Evolutionary conservation across 257 asterid species (phyloP).

Genomic region (Verbena officinalis): DNA sequence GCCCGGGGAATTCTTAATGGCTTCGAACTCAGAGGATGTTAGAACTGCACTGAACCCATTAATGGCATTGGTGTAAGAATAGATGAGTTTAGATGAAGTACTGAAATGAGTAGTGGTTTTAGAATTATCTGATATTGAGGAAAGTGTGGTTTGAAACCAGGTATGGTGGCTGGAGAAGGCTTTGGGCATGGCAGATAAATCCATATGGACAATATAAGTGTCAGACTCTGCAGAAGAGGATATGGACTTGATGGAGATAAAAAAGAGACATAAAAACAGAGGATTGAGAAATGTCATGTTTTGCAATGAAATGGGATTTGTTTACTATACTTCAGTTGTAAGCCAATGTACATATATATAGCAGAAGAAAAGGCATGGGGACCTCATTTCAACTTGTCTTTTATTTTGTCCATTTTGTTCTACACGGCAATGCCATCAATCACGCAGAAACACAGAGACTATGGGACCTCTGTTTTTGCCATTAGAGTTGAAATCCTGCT

Average conservation of each 20-base stretch:
- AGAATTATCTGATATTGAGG: constrained; percentile 35
- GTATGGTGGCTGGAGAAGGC: constrained; percentile 59
- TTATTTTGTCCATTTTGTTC: constrained; percentile 30
- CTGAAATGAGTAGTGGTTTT: constrained; percentile 2
- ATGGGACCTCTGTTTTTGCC: constrained; percentile 22
- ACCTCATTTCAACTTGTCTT: constrained; percentile 47
- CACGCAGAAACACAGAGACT: neutral
- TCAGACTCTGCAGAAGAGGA: constrained; percentile 43
- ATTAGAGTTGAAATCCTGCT: constrained; percentile 18
- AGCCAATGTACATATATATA: constrained; percentile 35
- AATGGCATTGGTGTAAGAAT: constrained; percentile 58
- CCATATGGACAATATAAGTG: constrained; percentile 75
- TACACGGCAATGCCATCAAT: neutral
- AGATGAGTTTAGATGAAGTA: constrained; percentile 52
- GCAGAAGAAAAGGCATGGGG: constrained; percentile 30
- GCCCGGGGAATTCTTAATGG: constrained; percentile 47
- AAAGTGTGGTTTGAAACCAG: constrained; percentile 62
- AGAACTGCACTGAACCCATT: constrained; percentile 71
- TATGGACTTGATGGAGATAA: constrained; percentile 7
- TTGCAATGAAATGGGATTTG: constrained; percentile 29
- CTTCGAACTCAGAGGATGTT: constrained; percentile 47
- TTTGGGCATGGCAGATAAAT: constrained; percentile 69
- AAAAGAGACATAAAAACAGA: constrained; percentile 26
- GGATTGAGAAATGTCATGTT: constrained; percentile 40
- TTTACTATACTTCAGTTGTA: constrained; percentile 10